Evolutionary conservation across 1,284 basidiomycete species (phyloP).

Genomic region (Phylloboletellus chloephorus): DNA sequence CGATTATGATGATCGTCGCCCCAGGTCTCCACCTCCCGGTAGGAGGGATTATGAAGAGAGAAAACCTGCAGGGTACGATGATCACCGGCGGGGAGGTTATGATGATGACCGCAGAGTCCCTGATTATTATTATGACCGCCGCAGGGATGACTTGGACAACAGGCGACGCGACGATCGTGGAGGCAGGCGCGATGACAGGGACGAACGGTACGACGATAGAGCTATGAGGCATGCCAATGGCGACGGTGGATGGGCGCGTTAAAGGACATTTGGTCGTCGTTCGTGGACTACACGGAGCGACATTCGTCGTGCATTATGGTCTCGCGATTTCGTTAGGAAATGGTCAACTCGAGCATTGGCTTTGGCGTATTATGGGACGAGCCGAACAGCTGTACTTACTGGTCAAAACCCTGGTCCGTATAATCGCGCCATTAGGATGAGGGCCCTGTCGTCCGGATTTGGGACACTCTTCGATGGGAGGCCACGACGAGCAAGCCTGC

Average conservation of each 20-base stretch:
- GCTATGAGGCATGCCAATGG: conserved; percentile 64
- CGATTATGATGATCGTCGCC: conserved; percentile 64
- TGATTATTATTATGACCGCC: conserved; percentile 75
- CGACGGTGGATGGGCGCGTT: conserved; percentile 66
- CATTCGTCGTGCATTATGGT: conserved; percentile 42
- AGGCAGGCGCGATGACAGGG: conserved; percentile 71
- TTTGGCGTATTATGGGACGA: conserved; percentile 36
- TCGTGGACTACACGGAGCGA: conserved; percentile 39
- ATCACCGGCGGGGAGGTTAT: conserved; percentile 65
- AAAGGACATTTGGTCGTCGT: conserved; percentile 38
- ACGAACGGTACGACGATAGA: conserved; percentile 69
- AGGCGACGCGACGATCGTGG: conserved; percentile 57
- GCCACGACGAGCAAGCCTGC: conserved; percentile 5
- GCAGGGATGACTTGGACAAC: conserved; percentile 61
- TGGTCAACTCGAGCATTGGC: conserved; percentile 38
- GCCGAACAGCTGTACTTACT: conserved; percentile 38
- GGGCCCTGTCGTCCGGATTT: conserved; percentile 27
- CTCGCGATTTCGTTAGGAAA: conserved; percentile 35
- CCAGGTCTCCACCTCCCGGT: conserved; percentile 68
- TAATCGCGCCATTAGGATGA: conserved; percentile 31
- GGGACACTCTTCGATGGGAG: conserved; percentile 18
- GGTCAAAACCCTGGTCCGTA: conserved; percentile 37
- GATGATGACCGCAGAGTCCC: conserved; percentile 70
- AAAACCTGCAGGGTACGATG: conserved; percentile 83
- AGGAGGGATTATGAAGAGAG: conserved; percentile 71